These are phyloP conservation scores for Ogataea hybrid DNA, from an alignment of 1,139 yeast genomes.

Conservation along the genomic window DNA sequence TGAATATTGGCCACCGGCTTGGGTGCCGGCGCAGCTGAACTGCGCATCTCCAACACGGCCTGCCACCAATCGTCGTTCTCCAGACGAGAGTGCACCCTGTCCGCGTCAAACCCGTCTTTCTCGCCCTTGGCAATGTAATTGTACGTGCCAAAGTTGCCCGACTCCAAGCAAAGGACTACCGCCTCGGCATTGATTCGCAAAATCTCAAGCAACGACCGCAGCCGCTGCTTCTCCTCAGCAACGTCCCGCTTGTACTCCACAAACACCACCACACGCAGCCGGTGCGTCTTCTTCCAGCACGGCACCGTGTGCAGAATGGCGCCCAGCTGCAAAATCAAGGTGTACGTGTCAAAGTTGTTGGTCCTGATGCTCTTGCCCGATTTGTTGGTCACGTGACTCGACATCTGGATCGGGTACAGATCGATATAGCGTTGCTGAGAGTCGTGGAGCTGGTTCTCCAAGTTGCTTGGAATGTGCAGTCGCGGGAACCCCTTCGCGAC, in stretches of 20 bases:
- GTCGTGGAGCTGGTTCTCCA: slow-evolving; percentile 18
- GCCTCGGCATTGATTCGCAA: slow-evolving; percentile 81
- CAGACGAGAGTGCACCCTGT: slow-evolving; percentile 36
- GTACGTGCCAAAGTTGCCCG: slow-evolving; percentile 61
- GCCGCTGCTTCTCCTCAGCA: slow-evolving; percentile 62
- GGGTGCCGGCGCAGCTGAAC: slow-evolving; percentile 2
- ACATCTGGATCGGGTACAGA: slow-evolving; percentile 94
- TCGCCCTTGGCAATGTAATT: slow-evolving; percentile 73
- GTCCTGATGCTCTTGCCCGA: slow-evolving; percentile 64
- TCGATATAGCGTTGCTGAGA: slow-evolving; percentile 62
- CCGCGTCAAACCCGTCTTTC: slow-evolving; percentile 30
- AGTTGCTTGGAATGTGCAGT: slow-evolving; percentile 38
- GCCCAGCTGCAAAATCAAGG: slow-evolving; percentile 87
- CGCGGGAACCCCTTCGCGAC: slow-evolving; percentile 82
- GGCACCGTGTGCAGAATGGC: slow-evolving; percentile 91
- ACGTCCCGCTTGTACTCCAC: slow-evolving; percentile 76
- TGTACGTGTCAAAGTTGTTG: slow-evolving; percentile 92
- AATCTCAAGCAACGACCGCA: slow-evolving; percentile 61
- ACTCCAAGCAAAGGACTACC: slow-evolving; percentile 64
- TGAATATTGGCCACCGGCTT: slow-evolving; percentile 13
- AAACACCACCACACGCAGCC: slow-evolving; percentile 78
- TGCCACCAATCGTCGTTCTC: slow-evolving; percentile 47
- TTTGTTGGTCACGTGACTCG: slow-evolving; percentile 66
- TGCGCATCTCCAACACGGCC: slow-evolving; percentile 36
- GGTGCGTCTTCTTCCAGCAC: slow-evolving; percentile 79